Base-by-base conservation (phyloP, 2,329 filamentous ascomycete genomes). In the Pseudonectria foliicola region DNA sequence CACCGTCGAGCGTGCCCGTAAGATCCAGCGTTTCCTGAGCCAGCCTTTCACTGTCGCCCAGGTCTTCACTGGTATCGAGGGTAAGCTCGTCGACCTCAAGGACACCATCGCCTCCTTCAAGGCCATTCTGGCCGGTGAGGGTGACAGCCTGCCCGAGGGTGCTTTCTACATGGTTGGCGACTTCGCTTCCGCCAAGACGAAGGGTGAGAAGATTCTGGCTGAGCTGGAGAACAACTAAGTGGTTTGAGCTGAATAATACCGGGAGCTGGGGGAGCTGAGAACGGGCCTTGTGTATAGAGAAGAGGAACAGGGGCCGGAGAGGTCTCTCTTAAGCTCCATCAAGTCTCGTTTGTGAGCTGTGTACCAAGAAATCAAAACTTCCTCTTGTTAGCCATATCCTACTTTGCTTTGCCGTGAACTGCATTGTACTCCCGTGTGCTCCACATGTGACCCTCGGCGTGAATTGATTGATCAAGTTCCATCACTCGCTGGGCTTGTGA, bases 151-250 rank as follows among this genome's bases (percentile, higher is more conserved):
- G 50, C 92, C 92, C 52, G 92, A 96, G 73, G 81, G 82, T 81
- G 82, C 72, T 64, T 74, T 95, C 82, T 95, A 95, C 83, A 95
- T 95, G 89, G 89, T 96, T 66, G 92, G 92, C 65, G 85, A 95
- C 75, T 81, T 96, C 56, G 85, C 85, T 56, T 88, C 86, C 48
- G 92, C 89, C 54, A 85, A 85, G 64, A 80, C 76, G 61, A 98
- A 98, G 87, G 92, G 90, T 75, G 89, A 95, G 82, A 95, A 96
- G 88, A 96, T 98, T 77, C 74, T 98, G 64, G 89, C 92, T 57
- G 92, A 96, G 59, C 77, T 96, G 57, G 85, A 92, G 66, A 70
- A 71, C 58, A 70, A 69, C 59, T 69, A 71, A 66, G 55, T 46
- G 51, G 47, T 46, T 53, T 57, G 52, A 46, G 46, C 54, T 55